A percentile compares a stretch with the other conserved stretches of the same genome.
phyloP scores from a whole-genome alignment of 1,284 basidiomycete genomes.

The Athelia sp. region DNA sequence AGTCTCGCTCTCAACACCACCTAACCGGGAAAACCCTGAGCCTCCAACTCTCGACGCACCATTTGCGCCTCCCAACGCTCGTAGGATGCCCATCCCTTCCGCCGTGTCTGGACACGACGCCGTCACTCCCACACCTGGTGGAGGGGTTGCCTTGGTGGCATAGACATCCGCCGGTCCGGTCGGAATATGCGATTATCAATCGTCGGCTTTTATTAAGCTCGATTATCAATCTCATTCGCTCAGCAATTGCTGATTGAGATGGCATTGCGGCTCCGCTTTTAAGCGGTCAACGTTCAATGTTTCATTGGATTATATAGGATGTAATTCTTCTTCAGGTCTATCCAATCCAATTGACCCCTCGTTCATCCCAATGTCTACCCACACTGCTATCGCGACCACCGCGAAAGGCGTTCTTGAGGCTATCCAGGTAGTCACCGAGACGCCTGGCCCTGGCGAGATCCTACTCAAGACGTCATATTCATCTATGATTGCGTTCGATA shows the following conservation, averaged over 20 bases:
- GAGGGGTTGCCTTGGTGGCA: conserved; percentile 1
- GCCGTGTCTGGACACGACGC: conserved; percentile 23
- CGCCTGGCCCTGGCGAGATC: conserved; percentile 36
- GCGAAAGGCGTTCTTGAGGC: conserved; percentile 30
- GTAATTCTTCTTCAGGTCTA: too few species aligned
- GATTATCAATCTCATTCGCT: too few species aligned
- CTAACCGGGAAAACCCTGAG: conserved; percentile 33
- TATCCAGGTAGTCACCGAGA: conserved; percentile 34
- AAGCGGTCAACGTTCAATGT: too few species aligned
- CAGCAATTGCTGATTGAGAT: too few species aligned
- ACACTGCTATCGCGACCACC: conserved; percentile 35
- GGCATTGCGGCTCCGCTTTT: too few species aligned
- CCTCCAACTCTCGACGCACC: conserved; percentile 31
- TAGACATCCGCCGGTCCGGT: too few species aligned
- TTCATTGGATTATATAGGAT: too few species aligned
- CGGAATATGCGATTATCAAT: too few species aligned
- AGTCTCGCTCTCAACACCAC: conserved; percentile 26
- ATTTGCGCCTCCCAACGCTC: conserved; percentile 27
- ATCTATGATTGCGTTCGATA: conserved; percentile 36
- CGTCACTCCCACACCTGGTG: conserved; percentile 24
- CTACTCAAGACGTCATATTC: conserved; percentile 42
- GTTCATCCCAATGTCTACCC: conserved; percentile 11
- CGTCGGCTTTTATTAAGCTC: too few species aligned
- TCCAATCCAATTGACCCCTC: too few species aligned
- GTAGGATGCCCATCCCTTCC: conserved; percentile 30